Base-by-base conservation (phyloP, 345 rosid genomes). In the Nasturtium officinale region DNA sequence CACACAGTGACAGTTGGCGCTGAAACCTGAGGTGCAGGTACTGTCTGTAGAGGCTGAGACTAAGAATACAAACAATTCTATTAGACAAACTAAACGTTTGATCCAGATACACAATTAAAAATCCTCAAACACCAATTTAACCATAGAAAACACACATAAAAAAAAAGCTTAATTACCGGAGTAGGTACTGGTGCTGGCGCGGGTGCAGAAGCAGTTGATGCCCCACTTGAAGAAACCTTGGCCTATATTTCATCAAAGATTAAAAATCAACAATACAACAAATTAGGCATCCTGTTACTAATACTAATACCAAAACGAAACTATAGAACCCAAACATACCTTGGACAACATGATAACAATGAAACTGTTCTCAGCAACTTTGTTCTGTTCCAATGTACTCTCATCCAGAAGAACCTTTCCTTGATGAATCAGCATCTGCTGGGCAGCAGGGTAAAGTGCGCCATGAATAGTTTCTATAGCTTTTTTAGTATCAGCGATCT, bases 341-440 rank as follows among this genome's bases (percentile, higher is more conserved):
- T 93, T 93, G 5, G 90, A 72, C 75, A 89, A 63, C 98, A 94
- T 94, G 67, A 94, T 80, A 23, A 94, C 98, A 71, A 90, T 73
- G 86, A 90, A 94, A 78, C 87, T 87, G 73, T 89, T 87, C 83
- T 90, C 97, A 23, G 77, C 80, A 40, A 94, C 89, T 55, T 78
- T 83, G 71, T 89, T 90, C 66, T 83, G 89, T 40, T 78, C 92
- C 78, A 94, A 61, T 32, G 98, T 87, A 3, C 90, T 82, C 66
- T 70, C 73, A 72, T 94, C 95, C 59, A 80, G 83, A 15, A 94
- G 91, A 60, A 94, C 90, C 76, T 89, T 89, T 18, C 97, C 97
- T 77, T 90, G 91, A 54, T 87, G 74, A 61, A 94, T 90, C 17
- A 94, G 94, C 94, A 94, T 87, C 84, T 86, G 98, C 29, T 80